Percentiles rank a stretch among this genome's conserved stretches.
Evolutionary conservation across 768 basidiomycete genomes (phyloP).

Genomic region (Mycena metata): DNA sequence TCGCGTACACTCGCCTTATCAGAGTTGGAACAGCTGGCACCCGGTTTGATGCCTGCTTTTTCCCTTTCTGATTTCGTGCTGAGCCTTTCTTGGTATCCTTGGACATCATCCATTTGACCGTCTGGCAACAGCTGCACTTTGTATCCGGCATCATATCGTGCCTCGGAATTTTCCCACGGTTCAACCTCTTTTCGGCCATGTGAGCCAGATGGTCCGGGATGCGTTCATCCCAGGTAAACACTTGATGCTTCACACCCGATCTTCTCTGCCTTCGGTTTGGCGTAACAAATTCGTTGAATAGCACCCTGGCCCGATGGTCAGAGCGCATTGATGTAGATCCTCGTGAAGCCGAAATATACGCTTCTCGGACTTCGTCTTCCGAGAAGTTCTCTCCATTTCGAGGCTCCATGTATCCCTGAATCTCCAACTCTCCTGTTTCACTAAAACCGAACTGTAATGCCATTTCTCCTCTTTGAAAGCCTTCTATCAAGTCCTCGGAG

Average conservation of each 20-base stretch:
- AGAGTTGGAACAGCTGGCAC: no score
- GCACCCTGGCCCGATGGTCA: not conserved
- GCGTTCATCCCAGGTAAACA: not conserved
- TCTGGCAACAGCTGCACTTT: no score
- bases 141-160: not conserved
- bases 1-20: no score
- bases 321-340: not conserved
- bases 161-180: not conserved
- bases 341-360: not conserved
- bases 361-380: not conserved
- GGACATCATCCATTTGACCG: no score
- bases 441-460: not conserved
- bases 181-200: not conserved
- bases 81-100: no score
- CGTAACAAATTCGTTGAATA: not conserved
- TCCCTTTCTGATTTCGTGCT: no score
- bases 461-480: not conserved
- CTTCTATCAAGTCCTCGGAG: not conserved
- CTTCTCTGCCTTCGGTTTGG: not conserved
- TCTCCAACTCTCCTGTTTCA: not conserved
- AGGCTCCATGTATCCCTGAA: slow-evolving; percentile 5
- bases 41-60: no score
- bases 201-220: no score
- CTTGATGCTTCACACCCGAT: not conserved
- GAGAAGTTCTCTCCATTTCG: not conserved